A percentile compares a stretch with the other conserved stretches of the same genome.
phyloP scores from a whole-genome alignment of 768 basidiomycete species.

The Peribolospora kevripleyi region DNA sequence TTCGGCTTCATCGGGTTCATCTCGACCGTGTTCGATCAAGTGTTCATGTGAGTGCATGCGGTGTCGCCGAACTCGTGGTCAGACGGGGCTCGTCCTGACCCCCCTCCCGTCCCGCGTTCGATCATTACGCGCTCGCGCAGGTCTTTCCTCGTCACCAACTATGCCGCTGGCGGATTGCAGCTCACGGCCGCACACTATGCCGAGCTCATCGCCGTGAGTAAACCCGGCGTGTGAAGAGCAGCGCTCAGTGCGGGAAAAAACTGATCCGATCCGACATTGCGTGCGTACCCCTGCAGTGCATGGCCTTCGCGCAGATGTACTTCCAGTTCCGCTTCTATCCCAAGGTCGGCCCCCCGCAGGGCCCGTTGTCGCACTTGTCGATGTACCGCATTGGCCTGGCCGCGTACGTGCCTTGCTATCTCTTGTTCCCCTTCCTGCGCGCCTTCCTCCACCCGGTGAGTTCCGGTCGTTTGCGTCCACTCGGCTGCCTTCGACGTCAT shows the following conservation, averaged over 20 bases:
- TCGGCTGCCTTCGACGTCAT: slow-evolving; percentile 48
- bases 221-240: background rate
- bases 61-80: background rate
- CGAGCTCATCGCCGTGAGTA: slow-evolving; percentile 39
- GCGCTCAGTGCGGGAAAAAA: background rate
- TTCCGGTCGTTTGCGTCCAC: slow-evolving; percentile 1
- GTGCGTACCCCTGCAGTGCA: slow-evolving; percentile 84
- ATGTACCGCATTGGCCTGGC: slow-evolving; percentile 45
- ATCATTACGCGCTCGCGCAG: slow-evolving; percentile 56
- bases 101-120: background rate
- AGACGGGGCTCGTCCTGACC: background rate
- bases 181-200: slow-evolving; percentile 80
- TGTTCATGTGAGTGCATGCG: slow-evolving; percentile 6
- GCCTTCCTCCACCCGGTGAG: slow-evolving; percentile 7
- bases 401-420: slow-evolving; percentile 13
- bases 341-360: slow-evolving; percentile 20
- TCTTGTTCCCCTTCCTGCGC: slow-evolving; percentile 13
- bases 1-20: slow-evolving; percentile 76
- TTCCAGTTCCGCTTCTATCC: slow-evolving; percentile 23
- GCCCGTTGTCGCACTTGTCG: slow-evolving; percentile 19
- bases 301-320: slow-evolving; percentile 15
- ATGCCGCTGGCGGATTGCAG: slow-evolving; percentile 65
- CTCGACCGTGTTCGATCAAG: slow-evolving; percentile 21
- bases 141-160: slow-evolving; percentile 35
- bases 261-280: slow-evolving; percentile 52